Evolutionary conservation across 768 basidiomycete genomes (phyloP).

Genomic region (Sistotremastrum niveocremeum): DNA sequence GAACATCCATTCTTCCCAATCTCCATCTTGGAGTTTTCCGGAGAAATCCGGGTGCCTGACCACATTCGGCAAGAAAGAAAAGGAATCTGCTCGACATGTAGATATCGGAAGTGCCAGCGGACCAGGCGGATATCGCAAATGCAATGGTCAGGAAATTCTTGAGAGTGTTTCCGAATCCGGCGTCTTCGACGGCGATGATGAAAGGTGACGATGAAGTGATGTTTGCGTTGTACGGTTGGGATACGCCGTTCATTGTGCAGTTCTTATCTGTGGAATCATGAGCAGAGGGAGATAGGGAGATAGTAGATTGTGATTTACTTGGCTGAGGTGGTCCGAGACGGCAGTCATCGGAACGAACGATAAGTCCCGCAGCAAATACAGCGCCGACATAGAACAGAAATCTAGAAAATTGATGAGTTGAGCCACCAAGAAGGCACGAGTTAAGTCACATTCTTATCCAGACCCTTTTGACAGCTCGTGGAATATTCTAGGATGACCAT

Average conservation of each 20-base stretch:
- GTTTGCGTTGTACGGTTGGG: neutral
- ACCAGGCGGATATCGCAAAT: constrained; percentile 2
- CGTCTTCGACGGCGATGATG: constrained; percentile 1
- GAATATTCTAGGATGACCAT: neutral
- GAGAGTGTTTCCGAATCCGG: neutral
- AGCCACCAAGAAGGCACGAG: neutral
- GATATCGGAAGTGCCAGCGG: constrained; percentile 1
- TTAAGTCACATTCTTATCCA: constrained; percentile 1
- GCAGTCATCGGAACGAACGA: neutral
- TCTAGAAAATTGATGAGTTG: neutral
- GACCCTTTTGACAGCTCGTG: constrained; percentile 1
- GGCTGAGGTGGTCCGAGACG: neutral
- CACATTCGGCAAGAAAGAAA: constrained; percentile 20
- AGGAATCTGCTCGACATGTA: constrained; percentile 7
- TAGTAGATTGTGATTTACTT: too few relatives aligned
- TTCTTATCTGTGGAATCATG: too few relatives aligned
- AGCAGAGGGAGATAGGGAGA: too few relatives aligned
- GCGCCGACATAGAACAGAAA: constrained; percentile 1
- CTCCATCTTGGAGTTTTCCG: neutral
- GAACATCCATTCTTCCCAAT: too few relatives aligned
- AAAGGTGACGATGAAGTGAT: neutral
- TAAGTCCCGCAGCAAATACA: neutral
- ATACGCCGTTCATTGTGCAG: too few relatives aligned
- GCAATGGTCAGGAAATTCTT: neutral
- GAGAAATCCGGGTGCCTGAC: constrained; percentile 17